Base-by-base conservation (phyloP, 1,139 yeast genomes). In the Sugiyamaella japonica region DNA sequence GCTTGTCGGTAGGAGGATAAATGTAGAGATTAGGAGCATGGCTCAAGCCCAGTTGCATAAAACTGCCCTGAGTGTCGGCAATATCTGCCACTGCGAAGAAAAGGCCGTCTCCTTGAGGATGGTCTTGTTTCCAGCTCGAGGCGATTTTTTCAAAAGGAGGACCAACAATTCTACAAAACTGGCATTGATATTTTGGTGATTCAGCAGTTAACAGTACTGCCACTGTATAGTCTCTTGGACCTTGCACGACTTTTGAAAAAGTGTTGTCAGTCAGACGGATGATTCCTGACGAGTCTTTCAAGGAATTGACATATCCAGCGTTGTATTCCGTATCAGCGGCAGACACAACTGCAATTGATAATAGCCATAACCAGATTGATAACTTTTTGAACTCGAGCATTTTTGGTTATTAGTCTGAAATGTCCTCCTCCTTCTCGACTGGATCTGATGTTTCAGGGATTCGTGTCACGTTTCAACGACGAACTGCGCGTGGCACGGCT, bases 61-160 rank as follows among this genome's bases (percentile, higher is more conserved):
- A 61, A 78, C 77, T 54, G 74, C 77, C 75, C 44, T 82, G 75
- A 36, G 77, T 72, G 43, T 81, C 81, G 52, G 77, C 72, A 65
- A 88, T 84, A 66, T 91, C 97, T 7, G 96, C 83, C 53, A 77
- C 74, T 29, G 88, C 86, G 69, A 93, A 89, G 72, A 80, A 84
- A 38, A 91, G 72, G 2, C 76, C 76, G 41, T 71, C 73, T 15
- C 71, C 74, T 10, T 67, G 74, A n/a, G 81, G 77, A 64, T 78
- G 82, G 46, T 77, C 78, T 38, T 65, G 57, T 42, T 67, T 65
- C 83, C 84, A 84, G 66, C 91, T 86, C 38, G 81, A 73, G 29
- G 84, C 85, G 48, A 90, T 76, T 48, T 76, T 75, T 20, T 79
- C 73, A 66, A 72, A 89, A 49, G 80, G 82, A 1, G 97, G 96